Evolutionary conservation across 176 grass and related monocot genomes (phyloP), one percentile per base, ranked within the genome.

Genomic region (Thalia dealbata): DNA sequence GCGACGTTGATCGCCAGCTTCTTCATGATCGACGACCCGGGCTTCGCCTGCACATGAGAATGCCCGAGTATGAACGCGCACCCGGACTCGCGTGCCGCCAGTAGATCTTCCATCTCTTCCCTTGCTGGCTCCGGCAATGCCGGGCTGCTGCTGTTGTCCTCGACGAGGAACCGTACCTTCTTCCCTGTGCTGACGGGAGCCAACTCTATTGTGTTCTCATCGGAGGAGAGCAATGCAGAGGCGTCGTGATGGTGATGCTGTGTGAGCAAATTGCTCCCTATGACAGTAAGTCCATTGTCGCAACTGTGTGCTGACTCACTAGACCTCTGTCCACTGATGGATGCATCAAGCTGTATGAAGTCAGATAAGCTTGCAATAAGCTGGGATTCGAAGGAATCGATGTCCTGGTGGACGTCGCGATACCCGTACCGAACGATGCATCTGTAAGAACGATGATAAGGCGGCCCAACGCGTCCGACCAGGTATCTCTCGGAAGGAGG

Each of bases 391-490:
- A 97, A 97, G 0, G 87, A 96, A 77, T 96, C 93, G 21, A 96
- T 81, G 56, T 96, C 93, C 81, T 96, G 92, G 82, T 96, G 92
- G 64, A 96, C 92, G 48, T 96, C 92, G 66, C 89, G 86, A 72
- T 96, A 96, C 2, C 93, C 93, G 50, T 96, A 96, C 29, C 93
- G 82, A 78, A 96, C 93, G 50, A 96, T 96, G 81, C 93, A 96
- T 38, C 93, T 75, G 69, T 96, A 96, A 4, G 93, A 96, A 21
- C 87, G 81, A 82, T 96, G 92, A 6, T 82, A 58, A 10, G 86
- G 86, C 15, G 92, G 92, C 3, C 92, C 92, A 43, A 96, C 93
- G 28, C 85, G 89, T 16, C 93, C 93, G 21, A 96, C 66, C 45
- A 96, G 89, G 83, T 92, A 96, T 35, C 93, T 82, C 78, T 96